Percentiles rank a stretch among this genome's conserved stretches.
These are phyloP conservation scores for Xerocomellus intermedius DNA, from an alignment of 768 basidiomycete genomes.

Conservation along the genomic window DNA sequence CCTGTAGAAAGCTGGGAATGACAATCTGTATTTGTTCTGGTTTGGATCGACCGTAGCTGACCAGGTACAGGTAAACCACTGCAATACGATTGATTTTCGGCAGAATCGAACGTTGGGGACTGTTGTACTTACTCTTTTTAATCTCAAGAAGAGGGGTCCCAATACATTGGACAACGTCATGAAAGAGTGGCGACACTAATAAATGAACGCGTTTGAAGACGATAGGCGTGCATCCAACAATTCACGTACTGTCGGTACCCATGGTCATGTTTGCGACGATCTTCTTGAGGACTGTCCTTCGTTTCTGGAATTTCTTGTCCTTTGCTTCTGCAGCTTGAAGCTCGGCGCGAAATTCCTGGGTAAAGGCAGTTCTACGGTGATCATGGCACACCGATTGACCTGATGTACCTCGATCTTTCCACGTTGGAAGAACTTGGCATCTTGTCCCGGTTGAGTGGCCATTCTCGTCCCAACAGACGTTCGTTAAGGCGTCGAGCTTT, in stretches of 20 bases:
- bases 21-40: constrained; percentile 93
- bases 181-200: constrained; percentile 89
- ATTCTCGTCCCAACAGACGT: constrained; percentile 25
- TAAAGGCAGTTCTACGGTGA: constrained; percentile 15
- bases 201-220: constrained; percentile 19
- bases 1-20: constrained; percentile 88
- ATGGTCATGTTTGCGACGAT: constrained; percentile 99
- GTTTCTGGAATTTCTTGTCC: constrained; percentile 94
- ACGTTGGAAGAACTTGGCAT: constrained; percentile 89
- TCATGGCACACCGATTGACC: constrained; percentile 1
- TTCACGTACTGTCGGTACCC: constrained; percentile 93
- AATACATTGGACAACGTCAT: constrained; percentile 93
- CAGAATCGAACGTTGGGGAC: neutral
- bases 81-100: constrained; percentile 1
- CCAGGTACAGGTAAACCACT: constrained; percentile 98
- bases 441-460: constrained; percentile 65
- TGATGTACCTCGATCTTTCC: constrained; percentile 82
- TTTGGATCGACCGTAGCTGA: constrained; percentile 93
- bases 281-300: constrained; percentile 95
- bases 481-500: neutral
- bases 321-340: constrained; percentile 89
- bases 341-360: constrained; percentile 86
- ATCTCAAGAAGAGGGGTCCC: constrained; percentile 95
- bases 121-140: constrained; percentile 85
- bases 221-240: constrained; percentile 7